Conservation (phyloP, 2,329 filamentous ascomycete species). For the Aspergillus sp. region DNA sequence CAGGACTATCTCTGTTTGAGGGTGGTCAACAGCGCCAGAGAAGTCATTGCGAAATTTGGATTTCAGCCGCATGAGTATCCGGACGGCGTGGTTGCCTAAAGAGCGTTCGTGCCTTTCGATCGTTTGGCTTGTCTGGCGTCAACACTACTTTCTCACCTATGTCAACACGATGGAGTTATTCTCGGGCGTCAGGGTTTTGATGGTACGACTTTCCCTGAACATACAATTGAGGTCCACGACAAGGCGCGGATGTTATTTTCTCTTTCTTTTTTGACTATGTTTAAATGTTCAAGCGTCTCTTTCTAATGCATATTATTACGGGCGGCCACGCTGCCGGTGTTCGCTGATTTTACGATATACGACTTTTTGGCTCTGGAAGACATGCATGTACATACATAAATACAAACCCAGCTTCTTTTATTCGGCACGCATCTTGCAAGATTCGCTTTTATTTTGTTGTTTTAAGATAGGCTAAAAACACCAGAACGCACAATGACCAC, state of each 20-base stretch:
- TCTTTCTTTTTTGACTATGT: neutral
- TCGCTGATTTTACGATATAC: neutral
- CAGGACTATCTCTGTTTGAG: slow-evolving; percentile 34
- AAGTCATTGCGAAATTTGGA: slow-evolving; percentile 34
- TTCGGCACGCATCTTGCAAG: neutral
- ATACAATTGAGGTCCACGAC: neutral
- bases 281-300: neutral
- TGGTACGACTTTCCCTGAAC: neutral
- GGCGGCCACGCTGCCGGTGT: neutral
- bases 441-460: neutral
- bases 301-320: neutral
- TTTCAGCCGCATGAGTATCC: slow-evolving; percentile 38
- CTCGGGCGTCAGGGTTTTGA: neutral
- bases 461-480: neutral
- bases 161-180: neutral
- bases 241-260: neutral
- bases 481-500: neutral
- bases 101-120: neutral
- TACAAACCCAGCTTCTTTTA: neutral
- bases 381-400: neutral
- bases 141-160: neutral
- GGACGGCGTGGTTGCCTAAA: slow-evolving; percentile 18
- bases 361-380: neutral
- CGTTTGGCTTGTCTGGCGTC: neutral
- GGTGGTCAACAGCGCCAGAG: slow-evolving; percentile 34